These are phyloP conservation scores for Perkinsela sp. DNA, from an alignment of 208 protist species.

Conservation along the genomic window DNA sequence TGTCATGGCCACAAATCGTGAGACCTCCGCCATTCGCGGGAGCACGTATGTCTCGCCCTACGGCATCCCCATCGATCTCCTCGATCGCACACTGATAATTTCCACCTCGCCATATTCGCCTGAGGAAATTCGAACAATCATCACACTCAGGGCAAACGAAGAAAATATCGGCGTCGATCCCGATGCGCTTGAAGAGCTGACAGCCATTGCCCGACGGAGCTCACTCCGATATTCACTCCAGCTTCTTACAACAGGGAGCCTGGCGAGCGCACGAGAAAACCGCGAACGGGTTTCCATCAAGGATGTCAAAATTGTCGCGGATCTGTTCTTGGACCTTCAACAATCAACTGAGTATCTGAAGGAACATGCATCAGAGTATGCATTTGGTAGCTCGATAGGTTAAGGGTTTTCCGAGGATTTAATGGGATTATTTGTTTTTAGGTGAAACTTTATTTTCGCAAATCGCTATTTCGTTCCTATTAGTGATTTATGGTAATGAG, in stretches of 20 bases:
- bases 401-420: no score
- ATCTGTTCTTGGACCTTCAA: constrained; percentile 87
- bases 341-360: constrained; percentile 58
- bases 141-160: constrained; percentile 88
- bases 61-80: constrained; percentile 90
- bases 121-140: constrained; percentile 82
- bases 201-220: constrained; percentile 74
- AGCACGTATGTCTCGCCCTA: constrained; percentile 91
- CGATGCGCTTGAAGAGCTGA: constrained; percentile 78
- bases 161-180: constrained; percentile 94
- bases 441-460: no score
- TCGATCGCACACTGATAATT: constrained; percentile 97
- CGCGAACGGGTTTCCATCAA: constrained; percentile 64
- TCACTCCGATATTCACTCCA: constrained; percentile 98
- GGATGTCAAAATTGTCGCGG: constrained; percentile 87
- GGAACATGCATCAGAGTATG: no score
- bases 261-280: constrained; percentile 80
- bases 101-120: constrained; percentile 78
- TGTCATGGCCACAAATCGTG: constrained; percentile 96
- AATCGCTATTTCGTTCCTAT: no score
- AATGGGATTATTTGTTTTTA: no score
- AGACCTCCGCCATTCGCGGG: constrained; percentile 93
- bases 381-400: no score
- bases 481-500: no score
- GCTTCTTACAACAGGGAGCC: constrained; percentile 84